Evolutionary conservation across 1,139 yeast genomes (phyloP).

Genomic region (Geotrichum aggregatum): DNA sequence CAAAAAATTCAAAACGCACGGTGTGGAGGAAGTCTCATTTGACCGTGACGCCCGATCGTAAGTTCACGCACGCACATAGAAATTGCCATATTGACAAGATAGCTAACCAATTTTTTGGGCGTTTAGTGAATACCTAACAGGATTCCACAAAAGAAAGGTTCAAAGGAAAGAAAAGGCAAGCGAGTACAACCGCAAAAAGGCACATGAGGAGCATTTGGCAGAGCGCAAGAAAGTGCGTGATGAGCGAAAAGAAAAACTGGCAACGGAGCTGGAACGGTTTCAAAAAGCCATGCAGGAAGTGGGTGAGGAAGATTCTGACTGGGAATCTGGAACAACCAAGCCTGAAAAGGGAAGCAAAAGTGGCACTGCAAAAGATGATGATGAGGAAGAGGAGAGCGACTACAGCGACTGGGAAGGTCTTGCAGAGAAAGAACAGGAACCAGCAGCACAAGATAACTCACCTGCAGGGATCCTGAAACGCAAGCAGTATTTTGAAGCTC

Average conservation of each 20-base stretch:
- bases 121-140: constrained; percentile 70
- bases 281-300: constrained; percentile 17
- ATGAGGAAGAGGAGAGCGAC: constrained; percentile 20
- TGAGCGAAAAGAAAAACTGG: constrained; percentile 17
- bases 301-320: constrained; percentile 14
- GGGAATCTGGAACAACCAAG: constrained; percentile 7
- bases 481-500: constrained; percentile 50
- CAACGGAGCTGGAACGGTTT: constrained; percentile 17
- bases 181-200: constrained; percentile 69
- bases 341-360: neutral
- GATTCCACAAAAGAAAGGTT: constrained; percentile 89
- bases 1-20: constrained; percentile 56
- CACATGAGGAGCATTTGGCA: constrained; percentile 64
- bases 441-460: neutral
- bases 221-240: constrained; percentile 53
- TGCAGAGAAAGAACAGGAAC: constrained; percentile 26
- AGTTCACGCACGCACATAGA: constrained; percentile 24
- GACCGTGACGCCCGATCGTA: constrained; percentile 63
- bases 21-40: constrained; percentile 77
- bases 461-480: constrained; percentile 53
- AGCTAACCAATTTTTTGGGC: neutral
- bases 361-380: neutral
- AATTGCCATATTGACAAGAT: neutral
- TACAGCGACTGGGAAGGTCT: constrained; percentile 40
- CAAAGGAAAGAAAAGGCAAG: constrained; percentile 84